Evolutionary conservation across 2,329 filamentous ascomycete genomes (phyloP).

Genomic region (Epichloe glyceriae): DNA sequence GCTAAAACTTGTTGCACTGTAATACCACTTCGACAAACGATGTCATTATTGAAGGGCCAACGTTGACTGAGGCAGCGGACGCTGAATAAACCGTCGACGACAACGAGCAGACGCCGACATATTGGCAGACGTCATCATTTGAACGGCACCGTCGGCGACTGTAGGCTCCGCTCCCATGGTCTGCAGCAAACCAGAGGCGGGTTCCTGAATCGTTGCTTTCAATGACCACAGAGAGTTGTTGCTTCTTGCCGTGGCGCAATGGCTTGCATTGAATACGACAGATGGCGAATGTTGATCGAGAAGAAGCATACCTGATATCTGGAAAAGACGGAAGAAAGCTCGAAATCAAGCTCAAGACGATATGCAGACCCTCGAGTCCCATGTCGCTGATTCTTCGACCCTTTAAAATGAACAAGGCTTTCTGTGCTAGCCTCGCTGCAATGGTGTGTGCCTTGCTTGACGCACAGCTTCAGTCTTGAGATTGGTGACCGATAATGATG

Average conservation of each 20-base stretch:
- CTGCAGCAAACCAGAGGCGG: neutral
- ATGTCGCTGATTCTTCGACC: neutral
- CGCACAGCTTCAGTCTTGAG: neutral
- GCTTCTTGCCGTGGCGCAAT: neutral
- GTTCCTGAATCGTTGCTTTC: neutral
- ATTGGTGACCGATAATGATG: conserved; percentile 5
- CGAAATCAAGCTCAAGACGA: neutral
- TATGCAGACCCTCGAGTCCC: neutral
- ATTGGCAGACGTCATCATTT: neutral
- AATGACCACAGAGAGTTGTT: neutral
- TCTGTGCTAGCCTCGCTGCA: neutral
- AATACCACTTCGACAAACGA: conserved; percentile 12
- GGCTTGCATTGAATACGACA: neutral
- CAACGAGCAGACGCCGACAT: neutral
- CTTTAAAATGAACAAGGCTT: neutral
- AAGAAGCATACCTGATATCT: neutral
- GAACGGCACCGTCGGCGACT: neutral
- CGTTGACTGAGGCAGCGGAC: neutral
- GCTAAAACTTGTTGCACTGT: conserved; percentile 15
- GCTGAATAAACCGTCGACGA: neutral
- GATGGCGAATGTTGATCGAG: neutral
- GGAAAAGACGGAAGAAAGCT: neutral
- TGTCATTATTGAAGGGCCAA: neutral
- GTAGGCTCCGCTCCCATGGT: neutral
- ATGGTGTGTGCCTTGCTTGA: neutral